phyloP scores from a whole-genome alignment of 495 filamentous ascomycete species.

The Lepidopterella palustris region DNA sequence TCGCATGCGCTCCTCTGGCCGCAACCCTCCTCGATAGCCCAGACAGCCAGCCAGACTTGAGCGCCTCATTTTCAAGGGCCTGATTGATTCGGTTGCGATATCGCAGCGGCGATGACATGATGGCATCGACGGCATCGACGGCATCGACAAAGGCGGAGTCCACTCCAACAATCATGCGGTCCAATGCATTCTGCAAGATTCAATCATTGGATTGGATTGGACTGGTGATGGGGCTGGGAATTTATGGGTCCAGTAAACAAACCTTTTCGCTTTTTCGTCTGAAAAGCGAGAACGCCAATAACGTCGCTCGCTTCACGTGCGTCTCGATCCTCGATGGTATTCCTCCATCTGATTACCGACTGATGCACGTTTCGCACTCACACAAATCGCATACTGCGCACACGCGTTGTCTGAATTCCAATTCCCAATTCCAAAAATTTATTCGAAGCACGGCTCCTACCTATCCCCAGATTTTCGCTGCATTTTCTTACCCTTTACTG shows the following conservation, averaged over 20 bases:
- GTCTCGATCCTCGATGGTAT: not conserved
- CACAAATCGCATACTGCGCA: no score
- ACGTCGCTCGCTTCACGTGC: not conserved
- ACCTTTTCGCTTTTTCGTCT: no score
- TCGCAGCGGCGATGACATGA: constrained; percentile 16
- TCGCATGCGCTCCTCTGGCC: constrained; percentile 8
- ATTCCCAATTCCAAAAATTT: not conserved
- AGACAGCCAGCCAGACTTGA: constrained; percentile 9
- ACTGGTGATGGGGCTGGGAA: no score
- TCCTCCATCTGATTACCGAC: not conserved
- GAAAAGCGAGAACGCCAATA: not conserved
- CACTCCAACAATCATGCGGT: not conserved
- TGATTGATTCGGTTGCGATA: constrained; percentile 25
- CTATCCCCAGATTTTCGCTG: not conserved
- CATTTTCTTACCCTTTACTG: not conserved
- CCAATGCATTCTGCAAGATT: not conserved
- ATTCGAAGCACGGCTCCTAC: not conserved
- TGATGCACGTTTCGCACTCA: no score
- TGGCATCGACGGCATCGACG: not conserved
- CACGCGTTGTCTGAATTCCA: not conserved
- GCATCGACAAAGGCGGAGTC: not conserved
- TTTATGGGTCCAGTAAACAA: no score
- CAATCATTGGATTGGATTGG: not conserved
- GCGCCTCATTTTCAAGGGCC: constrained; percentile 21
- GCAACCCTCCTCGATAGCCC: constrained; percentile 10